Evolutionary conservation across 768 basidiomycete species (phyloP), one percentile per base, ranked within the genome.

Genomic region (Mycena crocata): DNA sequence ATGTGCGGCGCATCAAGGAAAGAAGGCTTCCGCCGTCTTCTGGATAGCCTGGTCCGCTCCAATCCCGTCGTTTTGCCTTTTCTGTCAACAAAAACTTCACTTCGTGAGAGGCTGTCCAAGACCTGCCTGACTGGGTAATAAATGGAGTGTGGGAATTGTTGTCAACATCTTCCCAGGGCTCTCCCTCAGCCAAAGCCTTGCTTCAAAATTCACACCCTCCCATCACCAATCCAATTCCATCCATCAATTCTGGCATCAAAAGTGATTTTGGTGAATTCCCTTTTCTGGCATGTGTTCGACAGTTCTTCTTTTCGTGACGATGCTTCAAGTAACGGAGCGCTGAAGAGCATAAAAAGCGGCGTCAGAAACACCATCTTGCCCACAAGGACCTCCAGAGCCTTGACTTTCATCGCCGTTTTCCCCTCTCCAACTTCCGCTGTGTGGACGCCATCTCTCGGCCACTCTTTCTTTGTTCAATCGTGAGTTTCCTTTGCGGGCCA

Each of bases 401-500:
- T 19, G 48, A 50, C 21, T 23, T 44, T 9, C 23, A 32, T 56
- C 64, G n/a, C 45, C 31, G 0, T 44, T 37, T n/a, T 31, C 26
- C 21, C 50, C 51, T 37, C 31, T 32, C 37, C 37, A 40, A 44
- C 44, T 66, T 40, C 24, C 58, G 28, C 37, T 15, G 35, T 40
- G 32, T 55, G 31, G 12, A 13, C 48, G 28, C 45, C 46, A 21
- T 37, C 54, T 30, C 40, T 51, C 45, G 34, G 45, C 55, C 13
- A 48, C 45, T 46, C 61, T n/a, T 28, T 28, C 46, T 56, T 67
- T 44, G 37, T 67, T 57, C 52, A 3, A 50, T 30, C 31, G 66
- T 62, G 34, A 28, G 60, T 67, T 67, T 56, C 60, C 66, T 57
- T 62, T 67, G 44, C 58, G 34, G 66, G 66, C 12, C 37, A 32